A percentile compares a stretch with the other conserved stretches of the same genome.
Evolutionary conservation across 306 rosid species (phyloP).

Genomic region (Canavalia ensiformis): DNA sequence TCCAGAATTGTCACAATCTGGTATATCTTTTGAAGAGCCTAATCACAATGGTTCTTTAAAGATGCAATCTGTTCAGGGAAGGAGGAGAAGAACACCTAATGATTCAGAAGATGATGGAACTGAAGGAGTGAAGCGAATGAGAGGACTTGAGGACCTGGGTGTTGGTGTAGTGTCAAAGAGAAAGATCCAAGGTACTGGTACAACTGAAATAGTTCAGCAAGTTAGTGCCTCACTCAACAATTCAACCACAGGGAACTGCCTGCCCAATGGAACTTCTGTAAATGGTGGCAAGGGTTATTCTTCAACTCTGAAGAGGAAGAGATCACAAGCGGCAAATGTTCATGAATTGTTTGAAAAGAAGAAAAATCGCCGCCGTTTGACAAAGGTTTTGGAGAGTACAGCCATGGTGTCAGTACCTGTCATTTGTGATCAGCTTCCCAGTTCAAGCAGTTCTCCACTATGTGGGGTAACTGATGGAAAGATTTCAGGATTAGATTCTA

Average conservation of each 20-base stretch:
- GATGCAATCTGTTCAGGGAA: conserved; percentile 75
- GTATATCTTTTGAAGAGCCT: conserved; percentile 91
- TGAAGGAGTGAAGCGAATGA: conserved; percentile 93
- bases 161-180: conserved; percentile 69
- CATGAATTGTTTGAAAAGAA: conserved; percentile 74
- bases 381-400: conserved; percentile 91
- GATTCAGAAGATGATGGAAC: conserved; percentile 98
- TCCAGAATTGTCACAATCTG: conserved; percentile 90
- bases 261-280: conserved; percentile 66
- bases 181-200: conserved; percentile 62
- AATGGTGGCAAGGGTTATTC: conserved; percentile 65
- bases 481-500: conserved; percentile 64
- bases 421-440: conserved; percentile 71
- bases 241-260: conserved; percentile 56
- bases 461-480: conserved; percentile 64
- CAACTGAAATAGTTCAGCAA: conserved; percentile 67
- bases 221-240: conserved; percentile 68
- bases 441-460: conserved; percentile 63
- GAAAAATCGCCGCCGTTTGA: conserved; percentile 78
- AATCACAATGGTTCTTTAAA: conserved; percentile 74
- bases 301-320: conserved; percentile 73
- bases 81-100: conserved; percentile 91
- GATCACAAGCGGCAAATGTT: conserved; percentile 77
- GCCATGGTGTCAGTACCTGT: conserved; percentile 86
- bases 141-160: conserved; percentile 93